Percentiles rank a stretch among this genome's conserved stretches.
Conservation (phyloP, 768 basidiomycete genomes). For the Boletus tylopilopsis region DNA sequence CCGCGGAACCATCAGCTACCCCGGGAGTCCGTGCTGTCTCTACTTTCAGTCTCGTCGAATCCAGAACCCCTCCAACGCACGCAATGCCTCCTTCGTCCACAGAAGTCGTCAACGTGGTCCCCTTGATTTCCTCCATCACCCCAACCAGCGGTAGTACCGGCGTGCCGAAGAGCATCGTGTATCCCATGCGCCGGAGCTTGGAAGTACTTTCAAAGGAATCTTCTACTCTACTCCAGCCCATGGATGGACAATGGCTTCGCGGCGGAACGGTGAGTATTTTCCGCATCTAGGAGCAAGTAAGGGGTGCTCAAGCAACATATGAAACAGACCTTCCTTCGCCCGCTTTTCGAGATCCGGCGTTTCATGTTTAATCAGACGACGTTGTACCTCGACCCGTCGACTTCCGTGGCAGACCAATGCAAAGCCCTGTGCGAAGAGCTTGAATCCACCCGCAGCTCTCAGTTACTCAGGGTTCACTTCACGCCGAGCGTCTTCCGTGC, state of each 20-base stretch:
- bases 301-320: not conserved
- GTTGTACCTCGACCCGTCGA: conserved; percentile 27
- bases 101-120: conserved; percentile 19
- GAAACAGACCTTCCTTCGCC: conserved; percentile 27
- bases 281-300: too few relatives aligned
- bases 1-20: conserved; percentile 8
- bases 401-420: conserved; percentile 28
- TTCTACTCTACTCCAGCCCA: conserved; percentile 24
- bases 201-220: conserved; percentile 27
- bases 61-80: conserved; percentile 5
- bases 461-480: conserved; percentile 27
- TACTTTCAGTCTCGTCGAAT: conserved; percentile 15
- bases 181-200: conserved; percentile 26
- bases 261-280: conserved; percentile 26
- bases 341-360: conserved; percentile 29
- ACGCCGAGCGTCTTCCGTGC: conserved; percentile 29
- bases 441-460: conserved; percentile 18
- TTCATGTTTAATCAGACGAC: conserved; percentile 34
- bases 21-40: conserved; percentile 15
- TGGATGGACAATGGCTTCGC: conserved; percentile 32
- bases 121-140: conserved; percentile 26
- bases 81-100: conserved; percentile 12
- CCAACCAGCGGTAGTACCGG: conserved; percentile 31
- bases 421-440: conserved; percentile 23
- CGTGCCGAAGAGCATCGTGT: conserved; percentile 30